Conservation (phyloP, 1,284 basidiomycete genomes). For the Ceratobasidium sp. region DNA sequence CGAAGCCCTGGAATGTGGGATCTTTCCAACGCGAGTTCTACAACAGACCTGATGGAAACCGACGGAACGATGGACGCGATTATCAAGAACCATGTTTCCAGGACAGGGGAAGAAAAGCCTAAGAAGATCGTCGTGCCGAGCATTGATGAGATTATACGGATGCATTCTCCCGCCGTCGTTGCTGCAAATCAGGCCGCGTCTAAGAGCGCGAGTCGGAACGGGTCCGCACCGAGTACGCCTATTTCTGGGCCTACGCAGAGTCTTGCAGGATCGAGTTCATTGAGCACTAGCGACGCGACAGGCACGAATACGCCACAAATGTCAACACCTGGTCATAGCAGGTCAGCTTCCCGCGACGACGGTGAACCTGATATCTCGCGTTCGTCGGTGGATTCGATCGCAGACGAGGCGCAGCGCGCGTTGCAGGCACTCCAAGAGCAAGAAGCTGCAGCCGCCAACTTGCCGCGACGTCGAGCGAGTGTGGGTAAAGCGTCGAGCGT, state of each 20-base stretch:
- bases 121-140: slow-evolving; percentile 64
- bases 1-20: slow-evolving; percentile 38
- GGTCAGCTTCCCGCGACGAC: slow-evolving; percentile 55
- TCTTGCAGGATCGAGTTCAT: slow-evolving; percentile 27
- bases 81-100: slow-evolving; percentile 2
- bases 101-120: background rate
- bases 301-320: slow-evolving; percentile 40
- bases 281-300: background rate
- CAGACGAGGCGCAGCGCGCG: slow-evolving; percentile 71
- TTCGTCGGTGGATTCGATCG: slow-evolving; percentile 82
- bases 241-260: slow-evolving; percentile 49
- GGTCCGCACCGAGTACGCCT: slow-evolving; percentile 17
- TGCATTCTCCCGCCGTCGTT: slow-evolving; percentile 66
- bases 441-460: background rate
- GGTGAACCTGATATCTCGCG: slow-evolving; percentile 58
- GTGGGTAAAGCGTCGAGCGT: slow-evolving; percentile 4
- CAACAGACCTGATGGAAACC: slow-evolving; percentile 11
- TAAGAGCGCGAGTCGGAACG: slow-evolving; percentile 39
- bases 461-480: slow-evolving; percentile 8
- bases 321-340: slow-evolving; percentile 59
- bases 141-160: slow-evolving; percentile 82
- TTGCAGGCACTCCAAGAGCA: slow-evolving; percentile 15
- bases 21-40: slow-evolving; percentile 14
- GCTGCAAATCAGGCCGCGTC: slow-evolving; percentile 52
- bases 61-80: slow-evolving; percentile 15